phyloP scores from a whole-genome alignment of 805 yeast genomes.

The Suhomyces pyralidae region DNA sequence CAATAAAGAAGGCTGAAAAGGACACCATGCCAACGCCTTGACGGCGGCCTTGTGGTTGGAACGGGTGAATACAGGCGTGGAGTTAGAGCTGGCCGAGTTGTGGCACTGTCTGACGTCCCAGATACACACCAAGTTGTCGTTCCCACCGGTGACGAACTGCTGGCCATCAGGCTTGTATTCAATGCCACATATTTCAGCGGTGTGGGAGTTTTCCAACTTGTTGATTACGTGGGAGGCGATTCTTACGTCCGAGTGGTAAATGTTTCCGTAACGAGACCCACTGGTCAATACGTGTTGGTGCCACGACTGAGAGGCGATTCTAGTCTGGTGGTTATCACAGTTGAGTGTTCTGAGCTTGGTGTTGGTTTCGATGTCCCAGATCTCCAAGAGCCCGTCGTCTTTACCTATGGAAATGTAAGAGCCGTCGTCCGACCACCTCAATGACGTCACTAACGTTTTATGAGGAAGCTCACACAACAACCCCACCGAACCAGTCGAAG shows the following conservation, averaged over 20 bases:
- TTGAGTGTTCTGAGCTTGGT: conserved; percentile 76
- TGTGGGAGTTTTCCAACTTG: conserved; percentile 50
- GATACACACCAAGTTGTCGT: conserved; percentile 86
- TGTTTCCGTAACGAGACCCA: conserved; percentile 85
- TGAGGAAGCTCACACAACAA: conserved; percentile 53
- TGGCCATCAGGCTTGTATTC: conserved; percentile 81
- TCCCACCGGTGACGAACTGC: conserved; percentile 89
- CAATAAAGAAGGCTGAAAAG: conserved; percentile 71
- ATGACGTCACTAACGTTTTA: conserved; percentile 58
- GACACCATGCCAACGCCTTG: conserved; percentile 94
- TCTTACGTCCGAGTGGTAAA: conserved; percentile 88
- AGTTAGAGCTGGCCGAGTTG: conserved; percentile 22
- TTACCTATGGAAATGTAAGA: conserved; percentile 80
- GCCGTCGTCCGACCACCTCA: conserved; percentile 91
- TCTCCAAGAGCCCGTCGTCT: conserved; percentile 79
- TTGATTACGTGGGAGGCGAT: conserved; percentile 71
- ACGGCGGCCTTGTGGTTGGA: conserved; percentile 90
- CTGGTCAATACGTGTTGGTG: conserved; percentile 72
- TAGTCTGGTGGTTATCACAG: conserved; percentile 57
- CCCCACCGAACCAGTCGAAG: conserved; percentile 73
- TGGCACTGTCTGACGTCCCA: conserved; percentile 74
- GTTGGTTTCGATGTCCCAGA: conserved; percentile 87
- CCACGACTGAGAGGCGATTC: conserved; percentile 88
- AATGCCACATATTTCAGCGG: conserved; percentile 90
- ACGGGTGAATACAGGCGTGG: conserved; percentile 66